These are phyloP conservation scores for Scytalidium lignicola DNA, from an alignment of 2,329 filamentous ascomycete species.

Conservation along the genomic window DNA sequence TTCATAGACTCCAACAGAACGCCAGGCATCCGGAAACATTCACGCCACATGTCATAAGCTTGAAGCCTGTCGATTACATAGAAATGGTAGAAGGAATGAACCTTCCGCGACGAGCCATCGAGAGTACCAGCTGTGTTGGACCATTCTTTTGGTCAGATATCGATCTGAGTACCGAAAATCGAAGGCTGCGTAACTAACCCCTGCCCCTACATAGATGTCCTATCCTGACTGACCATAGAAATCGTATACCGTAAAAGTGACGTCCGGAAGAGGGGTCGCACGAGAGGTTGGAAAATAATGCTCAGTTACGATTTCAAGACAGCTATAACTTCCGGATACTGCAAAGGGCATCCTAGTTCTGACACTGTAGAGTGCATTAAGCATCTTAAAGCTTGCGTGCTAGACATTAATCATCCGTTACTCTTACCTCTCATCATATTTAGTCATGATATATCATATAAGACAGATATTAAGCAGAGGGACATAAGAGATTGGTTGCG, in stretches of 20 bases:
- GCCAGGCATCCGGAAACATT: slow-evolving; percentile 55
- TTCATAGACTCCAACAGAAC: slow-evolving; percentile 25
- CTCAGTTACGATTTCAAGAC: slow-evolving; percentile 52
- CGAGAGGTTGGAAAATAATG: slow-evolving; percentile 60
- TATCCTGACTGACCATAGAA: too few relatives aligned
- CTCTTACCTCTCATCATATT: slow-evolving; percentile 55
- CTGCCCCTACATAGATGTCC: too few relatives aligned
- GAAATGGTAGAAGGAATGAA: slow-evolving; percentile 50
- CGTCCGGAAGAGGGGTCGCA: slow-evolving; percentile 58
- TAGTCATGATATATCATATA: slow-evolving; percentile 49
- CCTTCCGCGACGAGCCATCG: slow-evolving; percentile 52
- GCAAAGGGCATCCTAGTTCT: slow-evolving; percentile 55
- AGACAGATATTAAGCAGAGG: slow-evolving; percentile 57
- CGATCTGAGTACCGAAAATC: slow-evolving; percentile 50
- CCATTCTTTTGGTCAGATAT: slow-evolving; percentile 58
- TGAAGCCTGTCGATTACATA: slow-evolving; percentile 45
- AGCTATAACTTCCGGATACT: slow-evolving; percentile 53
- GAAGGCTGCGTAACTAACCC: too few relatives aligned
- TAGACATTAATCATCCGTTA: slow-evolving; percentile 51
- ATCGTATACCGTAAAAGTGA: slow-evolving; percentile 62
- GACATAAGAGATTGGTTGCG: slow-evolving; percentile 59
- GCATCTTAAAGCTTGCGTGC: slow-evolving; percentile 44
- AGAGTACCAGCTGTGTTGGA: slow-evolving; percentile 53
- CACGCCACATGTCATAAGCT: slow-evolving; percentile 46
- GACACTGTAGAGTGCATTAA: slow-evolving; percentile 45